phyloP scores from a whole-genome alignment of 441 rosid genomes.

The Populus hybrid region DNA sequence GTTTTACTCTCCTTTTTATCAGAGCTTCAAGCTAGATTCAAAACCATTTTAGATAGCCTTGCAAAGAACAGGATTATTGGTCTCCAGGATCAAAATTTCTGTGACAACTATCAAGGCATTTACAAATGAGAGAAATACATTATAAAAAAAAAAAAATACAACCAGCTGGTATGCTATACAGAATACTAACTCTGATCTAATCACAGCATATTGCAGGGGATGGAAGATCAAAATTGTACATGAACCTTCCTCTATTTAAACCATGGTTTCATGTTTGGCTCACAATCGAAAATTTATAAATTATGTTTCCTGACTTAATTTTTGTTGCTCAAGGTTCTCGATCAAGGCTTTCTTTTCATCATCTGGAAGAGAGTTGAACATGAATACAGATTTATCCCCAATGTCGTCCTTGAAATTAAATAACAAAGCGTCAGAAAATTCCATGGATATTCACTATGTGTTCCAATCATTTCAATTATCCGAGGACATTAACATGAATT shows the following conservation, averaged over 20 bases:
- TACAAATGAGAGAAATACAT: not conserved
- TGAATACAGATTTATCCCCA: slow-evolving; percentile 92
- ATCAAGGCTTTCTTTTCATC: slow-evolving; percentile 69
- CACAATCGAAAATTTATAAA: not conserved
- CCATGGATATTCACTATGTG: not conserved
- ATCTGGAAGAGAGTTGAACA: slow-evolving; percentile 70
- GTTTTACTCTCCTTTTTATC: too few species aligned
- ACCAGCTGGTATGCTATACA: not conserved
- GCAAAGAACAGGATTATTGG: not conserved
- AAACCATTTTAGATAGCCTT: not conserved
- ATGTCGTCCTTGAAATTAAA: slow-evolving; percentile 62
- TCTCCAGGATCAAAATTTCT: not conserved
- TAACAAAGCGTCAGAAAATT: slow-evolving; percentile 23
- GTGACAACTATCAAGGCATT: not conserved
- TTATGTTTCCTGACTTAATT: slow-evolving; percentile 17
- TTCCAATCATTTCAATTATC: not conserved
- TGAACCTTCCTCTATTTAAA: slow-evolving; percentile 2
- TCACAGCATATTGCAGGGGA: not conserved
- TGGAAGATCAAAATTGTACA: slow-evolving; percentile 19
- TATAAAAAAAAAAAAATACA: not conserved
- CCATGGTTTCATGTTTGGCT: not conserved
- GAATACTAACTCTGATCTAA: not conserved
- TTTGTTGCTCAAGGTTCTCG: slow-evolving; percentile 60
- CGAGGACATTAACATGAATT: not conserved
- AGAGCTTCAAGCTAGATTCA: too few species aligned